These are phyloP conservation scores for Isoetes taiwanensis DNA, from an alignment of 75 land plant genomes.

Conservation along the genomic window DNA sequence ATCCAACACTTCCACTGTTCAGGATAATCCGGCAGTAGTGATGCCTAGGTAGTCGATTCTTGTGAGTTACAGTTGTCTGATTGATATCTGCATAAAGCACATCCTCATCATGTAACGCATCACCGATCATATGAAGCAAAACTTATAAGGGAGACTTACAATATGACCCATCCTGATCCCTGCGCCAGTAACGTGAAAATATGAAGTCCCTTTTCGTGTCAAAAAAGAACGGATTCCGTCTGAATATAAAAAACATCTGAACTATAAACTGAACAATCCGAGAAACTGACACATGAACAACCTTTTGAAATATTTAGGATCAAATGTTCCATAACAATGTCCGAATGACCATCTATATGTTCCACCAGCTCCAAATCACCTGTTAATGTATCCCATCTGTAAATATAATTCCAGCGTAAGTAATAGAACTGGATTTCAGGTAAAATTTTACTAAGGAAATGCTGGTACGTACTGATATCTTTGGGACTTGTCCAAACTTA, in stretches of 20 bases:
- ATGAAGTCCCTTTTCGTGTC: conserved; percentile 19
- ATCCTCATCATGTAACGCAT: no score
- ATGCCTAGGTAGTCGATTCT: no score
- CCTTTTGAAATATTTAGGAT: conserved; percentile 58
- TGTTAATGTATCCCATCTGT: conserved; percentile 87
- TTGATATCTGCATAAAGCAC: no score
- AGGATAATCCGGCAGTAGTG: no score
- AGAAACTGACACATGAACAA: conserved; percentile 2
- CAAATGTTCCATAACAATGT: conserved; percentile 85
- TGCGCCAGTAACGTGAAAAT: conserved; percentile 28
- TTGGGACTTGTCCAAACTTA: conserved; percentile 45
- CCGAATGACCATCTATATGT: conserved; percentile 66
- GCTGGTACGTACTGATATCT: conserved; percentile 68
- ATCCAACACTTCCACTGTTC: no score
- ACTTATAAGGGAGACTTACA: conserved; percentile 24
- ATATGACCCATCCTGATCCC: conserved; percentile 32
- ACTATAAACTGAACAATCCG: neutral
- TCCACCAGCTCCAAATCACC: conserved; percentile 67
- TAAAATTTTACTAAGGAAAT: no score
- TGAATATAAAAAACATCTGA: neutral
- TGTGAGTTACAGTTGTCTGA: no score
- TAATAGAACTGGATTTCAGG: no score
- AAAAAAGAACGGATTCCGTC: no score
- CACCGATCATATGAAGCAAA: no score
- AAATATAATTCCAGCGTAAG: no score